phyloP scores from a whole-genome alignment of 2,329 filamentous ascomycete species.

The Fusarium ramigenum region DNA sequence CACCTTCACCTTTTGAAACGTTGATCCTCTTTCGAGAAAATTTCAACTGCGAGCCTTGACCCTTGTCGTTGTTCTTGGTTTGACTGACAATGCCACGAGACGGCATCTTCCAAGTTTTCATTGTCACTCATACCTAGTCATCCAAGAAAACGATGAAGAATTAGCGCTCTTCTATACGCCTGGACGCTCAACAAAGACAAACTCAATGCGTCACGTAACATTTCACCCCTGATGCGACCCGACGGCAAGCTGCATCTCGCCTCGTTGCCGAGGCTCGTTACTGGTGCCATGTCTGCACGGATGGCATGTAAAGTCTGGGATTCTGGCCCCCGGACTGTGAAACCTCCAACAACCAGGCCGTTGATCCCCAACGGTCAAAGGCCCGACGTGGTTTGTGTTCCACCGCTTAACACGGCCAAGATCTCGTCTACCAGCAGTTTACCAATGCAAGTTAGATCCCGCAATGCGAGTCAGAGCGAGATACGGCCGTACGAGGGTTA shows the following conservation, averaged over 20 bases:
- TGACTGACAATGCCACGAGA: neutral
- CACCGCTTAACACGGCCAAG: conserved; percentile 7
- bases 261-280: conserved; percentile 33
- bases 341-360: conserved; percentile 9
- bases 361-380: conserved; percentile 22
- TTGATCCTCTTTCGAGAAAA: neutral
- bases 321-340: conserved; percentile 1
- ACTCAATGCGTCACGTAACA: neutral
- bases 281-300: conserved; percentile 20
- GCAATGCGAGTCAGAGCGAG: conserved; percentile 10
- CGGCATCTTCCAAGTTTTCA: neutral
- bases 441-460: conserved; percentile 16
- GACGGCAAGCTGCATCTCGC: conserved; percentile 32
- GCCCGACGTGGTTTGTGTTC: conserved; percentile 6
- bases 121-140: neutral
- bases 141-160: neutral
- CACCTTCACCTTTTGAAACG: neutral
- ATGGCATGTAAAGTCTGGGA: conserved; percentile 1
- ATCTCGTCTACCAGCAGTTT: conserved; percentile 10
- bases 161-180: neutral
- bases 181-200: neutral
- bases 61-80: neutral
- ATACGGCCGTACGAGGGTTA: neutral
- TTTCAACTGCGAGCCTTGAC: no score
- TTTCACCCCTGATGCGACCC: neutral